Conservation (phyloP, 306 rosid species). For the Alnus rubra region DNA sequence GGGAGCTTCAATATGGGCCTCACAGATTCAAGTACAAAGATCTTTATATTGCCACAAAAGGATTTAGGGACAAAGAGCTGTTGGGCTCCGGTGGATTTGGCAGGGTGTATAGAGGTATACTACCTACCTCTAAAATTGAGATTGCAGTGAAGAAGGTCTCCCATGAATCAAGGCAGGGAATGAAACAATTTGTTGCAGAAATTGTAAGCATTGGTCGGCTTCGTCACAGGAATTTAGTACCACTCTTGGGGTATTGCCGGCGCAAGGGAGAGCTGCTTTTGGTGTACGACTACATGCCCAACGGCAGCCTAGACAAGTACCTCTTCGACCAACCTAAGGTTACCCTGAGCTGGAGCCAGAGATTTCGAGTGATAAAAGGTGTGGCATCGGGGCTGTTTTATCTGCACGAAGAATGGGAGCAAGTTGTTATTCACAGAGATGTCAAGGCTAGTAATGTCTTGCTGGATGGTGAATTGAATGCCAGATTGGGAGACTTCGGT, state of each 20-base stretch:
- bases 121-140: conserved; percentile 24
- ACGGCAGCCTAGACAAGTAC: conserved; percentile 45
- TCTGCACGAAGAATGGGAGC: conserved; percentile 37
- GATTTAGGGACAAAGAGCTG: conserved; percentile 37
- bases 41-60: conserved; percentile 36
- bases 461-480: conserved; percentile 34
- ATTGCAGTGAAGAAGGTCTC: conserved; percentile 39
- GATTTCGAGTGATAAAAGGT: conserved; percentile 32
- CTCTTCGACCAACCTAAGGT: conserved; percentile 12
- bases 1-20: conserved; percentile 44
- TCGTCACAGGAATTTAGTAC: conserved; percentile 35
- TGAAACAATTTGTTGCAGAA: conserved; percentile 41
- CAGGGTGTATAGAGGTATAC: conserved; percentile 30
- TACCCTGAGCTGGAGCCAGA: conserved; percentile 35
- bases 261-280: conserved; percentile 32
- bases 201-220: conserved; percentile 37
- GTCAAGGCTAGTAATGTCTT: conserved; percentile 41
- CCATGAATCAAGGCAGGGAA: conserved; percentile 42
- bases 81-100: conserved; percentile 41
- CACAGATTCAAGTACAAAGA: conserved; percentile 42
- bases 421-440: conserved; percentile 45
- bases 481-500: conserved; percentile 39
- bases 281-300: conserved; percentile 40
- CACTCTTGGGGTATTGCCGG: conserved; percentile 38
- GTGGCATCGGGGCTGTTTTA: conserved; percentile 37